Conservation (phyloP, 2,329 filamentous ascomycete species). For the Apiospora rasikravindrae region DNA sequence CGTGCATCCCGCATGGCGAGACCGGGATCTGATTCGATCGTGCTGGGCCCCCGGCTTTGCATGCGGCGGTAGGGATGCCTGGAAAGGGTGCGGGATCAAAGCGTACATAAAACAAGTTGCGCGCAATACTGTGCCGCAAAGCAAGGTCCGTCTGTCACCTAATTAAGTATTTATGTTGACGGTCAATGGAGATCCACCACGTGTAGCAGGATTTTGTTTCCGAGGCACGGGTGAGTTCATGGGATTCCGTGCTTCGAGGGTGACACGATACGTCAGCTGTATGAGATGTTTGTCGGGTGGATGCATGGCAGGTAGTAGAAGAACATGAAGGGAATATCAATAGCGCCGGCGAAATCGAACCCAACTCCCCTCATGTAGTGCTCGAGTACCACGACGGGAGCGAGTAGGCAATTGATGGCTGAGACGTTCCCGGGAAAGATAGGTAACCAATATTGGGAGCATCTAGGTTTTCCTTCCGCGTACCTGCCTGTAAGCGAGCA, state of each 20-base stretch:
- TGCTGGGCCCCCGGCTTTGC: not conserved
- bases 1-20: not conserved
- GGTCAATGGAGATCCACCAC: not conserved
- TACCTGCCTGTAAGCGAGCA: not conserved
- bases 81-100: constrained; percentile 9
- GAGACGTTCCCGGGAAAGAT: not conserved
- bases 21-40: not conserved
- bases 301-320: not conserved
- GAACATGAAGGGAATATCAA: not conserved
- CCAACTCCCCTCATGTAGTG: too few species aligned
- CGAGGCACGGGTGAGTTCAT: not conserved
- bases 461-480: not conserved
- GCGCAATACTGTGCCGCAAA: not conserved
- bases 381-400: too few species aligned
- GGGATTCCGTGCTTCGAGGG: too few species aligned
- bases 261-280: constrained; percentile 2
- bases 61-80: not conserved
- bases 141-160: not conserved
- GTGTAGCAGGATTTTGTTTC: not conserved
- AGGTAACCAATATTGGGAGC: not conserved
- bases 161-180: not conserved
- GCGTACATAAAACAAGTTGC: constrained; percentile 14
- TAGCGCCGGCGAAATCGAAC: too few species aligned
- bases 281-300: not conserved
- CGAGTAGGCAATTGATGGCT: not conserved